Percentiles rank a stretch among this genome's conserved stretches.
These are phyloP conservation scores for Babesia sp. DNA, from an alignment of 169 alveolate genomes.

Conservation along the genomic window DNA sequence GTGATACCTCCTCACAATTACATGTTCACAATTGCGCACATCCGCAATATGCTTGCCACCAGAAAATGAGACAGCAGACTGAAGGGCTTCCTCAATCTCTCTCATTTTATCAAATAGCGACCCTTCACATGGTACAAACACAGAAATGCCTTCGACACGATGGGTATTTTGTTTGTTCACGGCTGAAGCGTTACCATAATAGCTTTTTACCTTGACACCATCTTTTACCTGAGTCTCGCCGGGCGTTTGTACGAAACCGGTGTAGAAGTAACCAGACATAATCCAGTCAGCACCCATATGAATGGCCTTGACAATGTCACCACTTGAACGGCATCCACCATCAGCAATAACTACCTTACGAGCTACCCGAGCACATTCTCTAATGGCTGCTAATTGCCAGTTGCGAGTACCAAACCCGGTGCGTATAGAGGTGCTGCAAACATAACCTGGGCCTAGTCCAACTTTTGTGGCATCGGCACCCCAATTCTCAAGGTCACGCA, in stretches of 20 bases:
- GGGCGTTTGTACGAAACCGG: slow-evolving; percentile 92
- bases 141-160: slow-evolving; percentile 46
- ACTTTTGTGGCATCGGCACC: slow-evolving; percentile 88
- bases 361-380: slow-evolving; percentile 77
- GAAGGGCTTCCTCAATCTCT: slow-evolving; percentile 63
- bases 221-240: slow-evolving; percentile 87
- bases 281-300: slow-evolving; percentile 91
- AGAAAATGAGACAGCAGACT: slow-evolving; percentile 60
- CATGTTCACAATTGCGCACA: slow-evolving; percentile 44
- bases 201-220: slow-evolving; percentile 79
- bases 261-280: slow-evolving; percentile 88
- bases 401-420: slow-evolving; percentile 88
- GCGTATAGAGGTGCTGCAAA: slow-evolving; percentile 88
- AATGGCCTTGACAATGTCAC: slow-evolving; percentile 89
- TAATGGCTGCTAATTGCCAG: slow-evolving; percentile 89
- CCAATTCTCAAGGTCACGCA: slow-evolving; percentile 79
- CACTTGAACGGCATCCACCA: slow-evolving; percentile 91
- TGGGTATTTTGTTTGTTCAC: slow-evolving; percentile 56
- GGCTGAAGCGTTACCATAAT: slow-evolving; percentile 86
- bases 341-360: slow-evolving; percentile 88
- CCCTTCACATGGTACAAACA: slow-evolving; percentile 42
- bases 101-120: slow-evolving; percentile 36
- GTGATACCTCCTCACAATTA: slow-evolving; percentile 20
- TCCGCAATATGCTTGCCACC: slow-evolving; percentile 55
- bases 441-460: slow-evolving; percentile 96